Base-by-base conservation (phyloP, 2,329 filamentous ascomycete genomes). In the Xylariales sp. region DNA sequence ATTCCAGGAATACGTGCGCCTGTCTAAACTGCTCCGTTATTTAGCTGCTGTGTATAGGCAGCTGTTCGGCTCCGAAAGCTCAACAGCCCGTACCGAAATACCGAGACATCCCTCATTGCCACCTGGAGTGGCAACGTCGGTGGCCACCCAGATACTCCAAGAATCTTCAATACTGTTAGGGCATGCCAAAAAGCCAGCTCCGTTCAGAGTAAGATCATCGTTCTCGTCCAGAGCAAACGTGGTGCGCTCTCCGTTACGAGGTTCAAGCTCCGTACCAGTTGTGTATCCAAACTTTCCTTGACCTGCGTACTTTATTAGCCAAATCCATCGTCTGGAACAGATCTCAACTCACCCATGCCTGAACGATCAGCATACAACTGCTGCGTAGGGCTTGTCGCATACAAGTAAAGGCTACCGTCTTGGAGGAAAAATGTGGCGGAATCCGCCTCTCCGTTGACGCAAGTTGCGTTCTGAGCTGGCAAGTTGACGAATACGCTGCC, bases 251-350 rank as follows among this genome's bases (percentile, higher is more conserved):
- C 45, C 56, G 53, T 74, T 69, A 24, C 49, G 51, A 21, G 67
- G 64, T 0, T 60, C 43, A 5, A 51, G 42, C 49, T 68, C 51
- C 28, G 51, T 67, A 31, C 70, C 70, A 4, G 68, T 74, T 24
- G 68, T 67, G 63, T 77, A 82, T 31, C 69, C 67, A 31, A 80
- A 52, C 16, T 64, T 59, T 38, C 78, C 78, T 49, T 75, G 71
- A 48, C 74, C n/a, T n/a, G n/a, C n/a, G n/a, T n/a, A n/a, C n/a
- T n/a, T n/a, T n/a, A n/a, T 71, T 73, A 21, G 42, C 14, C 5
- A 21, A 19, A 9, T 9, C 49, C 31, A 18, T 44, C 20, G 14
- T 3, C 14, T 7, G 16, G n/a, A 39, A 70, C 73, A n/a, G n/a
- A n/a, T n/a, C n/a, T n/a, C n/a, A n/a, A n/a, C n/a, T n/a, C n/a